Evolutionary conservation across 2,329 filamentous ascomycete genomes (phyloP).

Genomic region (Thyridium curvatum): DNA sequence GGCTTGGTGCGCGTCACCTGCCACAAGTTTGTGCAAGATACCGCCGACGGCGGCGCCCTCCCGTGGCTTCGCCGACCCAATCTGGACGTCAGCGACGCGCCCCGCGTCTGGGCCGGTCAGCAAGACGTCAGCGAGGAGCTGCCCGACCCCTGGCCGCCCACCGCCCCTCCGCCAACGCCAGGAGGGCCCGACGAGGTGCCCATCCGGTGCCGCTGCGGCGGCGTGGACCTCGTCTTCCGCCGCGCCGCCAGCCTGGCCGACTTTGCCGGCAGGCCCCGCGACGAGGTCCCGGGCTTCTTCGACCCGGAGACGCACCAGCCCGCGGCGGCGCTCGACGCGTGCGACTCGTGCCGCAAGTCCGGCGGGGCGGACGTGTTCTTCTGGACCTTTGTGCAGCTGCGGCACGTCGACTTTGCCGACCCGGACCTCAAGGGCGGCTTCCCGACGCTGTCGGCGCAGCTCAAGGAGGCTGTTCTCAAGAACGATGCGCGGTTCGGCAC

Average conservation of each 20-base stretch:
- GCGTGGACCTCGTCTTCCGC: constrained; percentile 33
- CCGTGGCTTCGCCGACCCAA: constrained; percentile 34
- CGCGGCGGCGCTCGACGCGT: constrained; percentile 32
- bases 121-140: constrained; percentile 18
- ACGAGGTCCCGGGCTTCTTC: constrained; percentile 33
- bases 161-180: constrained; percentile 4
- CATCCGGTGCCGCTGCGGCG: constrained; percentile 38
- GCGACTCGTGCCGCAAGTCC: constrained; percentile 38
- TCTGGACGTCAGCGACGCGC: constrained; percentile 18
- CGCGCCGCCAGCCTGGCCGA: constrained; percentile 18
- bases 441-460: constrained; percentile 18
- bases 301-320: constrained; percentile 34
- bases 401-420: constrained; percentile 26
- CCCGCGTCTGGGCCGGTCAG: constrained; percentile 12
- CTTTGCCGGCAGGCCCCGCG: constrained; percentile 15
- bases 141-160: constrained; percentile 20
- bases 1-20: constrained; percentile 22
- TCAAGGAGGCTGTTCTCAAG: constrained; percentile 26
- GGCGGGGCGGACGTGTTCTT: constrained; percentile 34
- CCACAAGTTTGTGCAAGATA: constrained; percentile 42
- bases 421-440: constrained; percentile 12
- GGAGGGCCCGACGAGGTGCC: constrained; percentile 19
- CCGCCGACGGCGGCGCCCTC: constrained; percentile 43
- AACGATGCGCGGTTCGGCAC: constrained; percentile 33
- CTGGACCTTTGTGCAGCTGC: constrained; percentile 36